These are phyloP conservation scores for Carex littledalei DNA, from an alignment of 176 grass and related monocot genomes.

Conservation along the genomic window DNA sequence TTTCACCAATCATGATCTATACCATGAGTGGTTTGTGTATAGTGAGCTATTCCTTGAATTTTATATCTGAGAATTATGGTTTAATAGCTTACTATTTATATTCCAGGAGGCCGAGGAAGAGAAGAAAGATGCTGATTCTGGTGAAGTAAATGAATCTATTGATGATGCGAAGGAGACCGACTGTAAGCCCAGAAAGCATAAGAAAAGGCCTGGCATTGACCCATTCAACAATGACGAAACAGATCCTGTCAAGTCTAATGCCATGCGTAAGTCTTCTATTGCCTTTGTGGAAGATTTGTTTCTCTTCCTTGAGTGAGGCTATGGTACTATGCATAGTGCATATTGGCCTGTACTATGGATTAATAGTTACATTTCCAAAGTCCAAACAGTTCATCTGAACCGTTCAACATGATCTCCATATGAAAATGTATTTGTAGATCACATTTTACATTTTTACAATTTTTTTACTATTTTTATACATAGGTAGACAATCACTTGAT, in stretches of 20 bases:
- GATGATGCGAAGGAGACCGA: constrained; percentile 22
- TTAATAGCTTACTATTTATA: constrained; percentile 21
- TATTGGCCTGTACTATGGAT: too few relatives aligned
- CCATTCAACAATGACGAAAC: constrained; percentile 67
- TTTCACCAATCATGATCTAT: background rate
- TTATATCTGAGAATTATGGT: background rate
- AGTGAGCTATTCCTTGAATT: background rate
- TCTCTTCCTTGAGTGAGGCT: background rate
- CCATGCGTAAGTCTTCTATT: constrained; percentile 61
- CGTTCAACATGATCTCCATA: too few relatives aligned
- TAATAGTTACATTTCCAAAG: too few relatives aligned
- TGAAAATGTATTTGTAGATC: too few relatives aligned
- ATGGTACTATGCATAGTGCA: too few relatives aligned
- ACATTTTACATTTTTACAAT: too few relatives aligned
- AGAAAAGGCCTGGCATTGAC: constrained; percentile 48
- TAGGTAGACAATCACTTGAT: too few relatives aligned
- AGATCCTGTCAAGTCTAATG: constrained; percentile 74
- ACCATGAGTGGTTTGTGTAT: background rate
- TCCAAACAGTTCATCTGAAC: too few relatives aligned
- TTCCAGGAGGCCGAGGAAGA: constrained; percentile 49
- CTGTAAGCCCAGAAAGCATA: background rate
- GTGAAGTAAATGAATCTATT: constrained; percentile 34
- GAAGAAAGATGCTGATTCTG: constrained; percentile 23
- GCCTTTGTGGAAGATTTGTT: constrained; percentile 2
- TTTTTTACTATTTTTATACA: too few relatives aligned